These are phyloP conservation scores for Neofusicoccum kwambonambiense DNA, from an alignment of 2,329 filamentous ascomycete species.

Conservation along the genomic window DNA sequence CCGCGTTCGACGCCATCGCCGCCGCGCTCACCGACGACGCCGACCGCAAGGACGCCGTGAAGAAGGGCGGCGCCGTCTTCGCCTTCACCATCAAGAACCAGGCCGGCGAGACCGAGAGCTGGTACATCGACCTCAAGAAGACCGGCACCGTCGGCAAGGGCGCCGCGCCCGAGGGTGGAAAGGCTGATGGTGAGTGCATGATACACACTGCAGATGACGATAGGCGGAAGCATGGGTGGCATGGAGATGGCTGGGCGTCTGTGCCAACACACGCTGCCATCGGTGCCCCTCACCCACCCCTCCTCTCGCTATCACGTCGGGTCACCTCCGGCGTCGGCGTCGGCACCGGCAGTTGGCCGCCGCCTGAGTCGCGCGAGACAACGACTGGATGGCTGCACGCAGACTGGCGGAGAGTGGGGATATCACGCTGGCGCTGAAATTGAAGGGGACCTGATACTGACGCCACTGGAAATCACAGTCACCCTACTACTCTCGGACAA, in stretches of 20 bases:
- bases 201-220: background rate
- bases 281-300: background rate
- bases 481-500: slow-evolving; percentile 81
- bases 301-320: background rate
- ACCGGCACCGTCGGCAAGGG: slow-evolving; percentile 80
- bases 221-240: background rate
- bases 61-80: slow-evolving; percentile 83
- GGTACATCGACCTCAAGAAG: slow-evolving; percentile 95
- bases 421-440: no score
- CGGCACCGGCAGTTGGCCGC: background rate
- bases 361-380: background rate
- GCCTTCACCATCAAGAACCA: slow-evolving; percentile 91
- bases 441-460: background rate
- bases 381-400: background rate
- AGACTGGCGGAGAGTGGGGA: background rate
- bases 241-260: background rate
- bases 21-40: slow-evolving; percentile 64
- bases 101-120: slow-evolving; percentile 74
- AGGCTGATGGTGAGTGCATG: slow-evolving; percentile 70
- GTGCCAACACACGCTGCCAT: background rate
- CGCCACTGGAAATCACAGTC: slow-evolving; percentile 46
- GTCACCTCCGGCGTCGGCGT: slow-evolving; percentile 2
- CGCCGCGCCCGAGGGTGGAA: slow-evolving; percentile 63
- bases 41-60: slow-evolving; percentile 83
- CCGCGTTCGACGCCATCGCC: slow-evolving; percentile 87